Percentiles rank a stretch among this genome's conserved stretches.
These are phyloP conservation scores for Saccharum spontaneum DNA, from an alignment of 176 grass and related monocot species.

Conservation along the genomic window DNA sequence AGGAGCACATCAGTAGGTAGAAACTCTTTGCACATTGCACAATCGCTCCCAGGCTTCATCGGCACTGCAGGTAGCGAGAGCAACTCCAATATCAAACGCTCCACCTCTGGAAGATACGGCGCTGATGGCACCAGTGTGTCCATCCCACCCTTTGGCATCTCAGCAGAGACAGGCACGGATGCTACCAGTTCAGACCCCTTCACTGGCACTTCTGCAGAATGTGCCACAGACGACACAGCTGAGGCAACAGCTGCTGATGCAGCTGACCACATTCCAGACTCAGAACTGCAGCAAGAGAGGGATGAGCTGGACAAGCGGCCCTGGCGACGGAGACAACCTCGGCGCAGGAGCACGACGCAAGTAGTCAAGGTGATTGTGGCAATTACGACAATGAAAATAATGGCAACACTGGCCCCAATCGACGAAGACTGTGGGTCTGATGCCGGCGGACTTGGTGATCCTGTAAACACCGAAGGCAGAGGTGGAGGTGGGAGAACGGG, in stretches of 20 bases:
- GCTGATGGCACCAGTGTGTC: slow-evolving; percentile 20
- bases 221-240: neutral
- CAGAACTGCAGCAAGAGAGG: slow-evolving; percentile 8
- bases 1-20: neutral
- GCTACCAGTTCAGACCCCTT: neutral
- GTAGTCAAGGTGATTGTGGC: neutral
- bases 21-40: slow-evolving; percentile 18
- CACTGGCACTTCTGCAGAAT: slow-evolving; percentile 1
- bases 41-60: neutral
- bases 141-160: neutral
- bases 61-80: neutral
- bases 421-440: slow-evolving; percentile 19
- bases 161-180: neutral
- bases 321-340: neutral
- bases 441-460: neutral
- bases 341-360: slow-evolving; percentile 1
- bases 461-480: neutral
- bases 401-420: slow-evolving; percentile 37
- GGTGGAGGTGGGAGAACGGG: neutral
- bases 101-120: slow-evolving; percentile 35
- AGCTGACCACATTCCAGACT: neutral
- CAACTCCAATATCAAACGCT: slow-evolving; percentile 39
- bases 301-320: slow-evolving; percentile 12
- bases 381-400: slow-evolving; percentile 2
- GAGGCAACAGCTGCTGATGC: neutral